Evolutionary conservation across 1,139 yeast species (phyloP).

Genomic region (Pichia sp.): DNA sequence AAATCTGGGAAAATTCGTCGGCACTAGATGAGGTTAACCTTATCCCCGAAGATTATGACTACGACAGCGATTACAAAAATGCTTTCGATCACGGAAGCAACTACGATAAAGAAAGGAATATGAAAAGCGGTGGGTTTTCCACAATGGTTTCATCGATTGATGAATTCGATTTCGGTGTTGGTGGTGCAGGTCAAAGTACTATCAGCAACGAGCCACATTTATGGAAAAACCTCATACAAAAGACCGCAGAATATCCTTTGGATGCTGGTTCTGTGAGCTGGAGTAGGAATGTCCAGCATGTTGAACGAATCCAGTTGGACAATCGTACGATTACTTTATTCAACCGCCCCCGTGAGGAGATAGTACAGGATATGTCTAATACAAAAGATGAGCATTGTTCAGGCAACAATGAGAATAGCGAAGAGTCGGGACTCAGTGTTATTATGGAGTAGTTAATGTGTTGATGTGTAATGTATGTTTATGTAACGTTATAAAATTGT

Average conservation of each 20-base stretch:
- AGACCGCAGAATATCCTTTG: background rate
- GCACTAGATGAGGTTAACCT: slow-evolving; percentile 31
- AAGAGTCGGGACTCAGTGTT: slow-evolving; percentile 3
- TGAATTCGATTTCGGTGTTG: background rate
- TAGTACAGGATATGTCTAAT: background rate
- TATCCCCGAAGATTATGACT: slow-evolving; percentile 30
- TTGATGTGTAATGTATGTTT: background rate
- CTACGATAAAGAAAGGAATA: slow-evolving; percentile 7
- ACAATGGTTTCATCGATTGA: background rate
- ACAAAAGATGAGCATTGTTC: background rate
- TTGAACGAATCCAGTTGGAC: slow-evolving; percentile 8
- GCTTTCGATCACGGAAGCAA: slow-evolving; percentile 6
- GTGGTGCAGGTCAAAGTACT: background rate
- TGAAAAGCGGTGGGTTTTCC: background rate
- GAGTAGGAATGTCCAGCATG: background rate
- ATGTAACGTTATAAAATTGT: background rate
- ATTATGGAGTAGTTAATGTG: slow-evolving; percentile 9
- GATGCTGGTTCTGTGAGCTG: background rate
- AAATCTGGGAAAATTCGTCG: slow-evolving; percentile 7
- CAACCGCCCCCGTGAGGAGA: background rate
- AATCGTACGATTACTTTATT: slow-evolving; percentile 15
- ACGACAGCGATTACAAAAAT: slow-evolving; percentile 14
- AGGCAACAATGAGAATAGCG: background rate
- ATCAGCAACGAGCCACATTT: slow-evolving; percentile 7
- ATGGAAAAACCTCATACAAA: slow-evolving; percentile 14